Evolutionary conservation across 1,284 basidiomycete genomes (phyloP).

Genomic region (Leccinum variabile): DNA sequence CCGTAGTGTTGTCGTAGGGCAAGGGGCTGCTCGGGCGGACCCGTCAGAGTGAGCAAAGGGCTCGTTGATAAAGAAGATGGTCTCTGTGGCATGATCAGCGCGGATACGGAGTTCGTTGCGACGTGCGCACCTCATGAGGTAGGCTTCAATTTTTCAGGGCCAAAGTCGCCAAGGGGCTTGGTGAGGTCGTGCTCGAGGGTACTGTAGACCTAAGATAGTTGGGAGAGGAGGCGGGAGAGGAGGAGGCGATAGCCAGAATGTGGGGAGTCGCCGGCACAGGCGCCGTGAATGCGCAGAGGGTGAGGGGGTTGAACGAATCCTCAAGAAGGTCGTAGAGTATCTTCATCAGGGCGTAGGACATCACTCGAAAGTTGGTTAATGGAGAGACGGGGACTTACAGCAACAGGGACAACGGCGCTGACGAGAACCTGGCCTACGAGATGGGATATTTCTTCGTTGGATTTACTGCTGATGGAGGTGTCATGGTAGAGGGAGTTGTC

Average conservation of each 20-base stretch:
- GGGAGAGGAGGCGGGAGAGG: slow-evolving; percentile 90
- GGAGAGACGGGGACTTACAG: too few relatives aligned
- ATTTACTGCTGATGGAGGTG: slow-evolving; percentile 66
- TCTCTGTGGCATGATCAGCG: slow-evolving; percentile 87
- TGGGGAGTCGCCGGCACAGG: not conserved
- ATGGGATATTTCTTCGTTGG: slow-evolving; percentile 47
- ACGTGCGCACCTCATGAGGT: slow-evolving; percentile 90
- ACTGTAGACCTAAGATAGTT: slow-evolving; percentile 94
- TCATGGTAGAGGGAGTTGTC: slow-evolving; percentile 40
- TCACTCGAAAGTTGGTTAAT: too few relatives aligned
- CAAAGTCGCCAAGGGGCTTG: slow-evolving; percentile 68
- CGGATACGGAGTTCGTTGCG: slow-evolving; percentile 87
- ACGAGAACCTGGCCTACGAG: slow-evolving; percentile 93
- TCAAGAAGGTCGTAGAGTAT: not conserved
- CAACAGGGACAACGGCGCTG: slow-evolving; percentile 60
- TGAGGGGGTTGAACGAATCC: not conserved
- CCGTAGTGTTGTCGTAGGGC: too few relatives aligned
- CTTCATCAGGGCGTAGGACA: not conserved
- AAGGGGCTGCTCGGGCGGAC: slow-evolving; percentile 21
- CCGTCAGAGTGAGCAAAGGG: slow-evolving; percentile 42
- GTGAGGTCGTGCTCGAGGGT: slow-evolving; percentile 76
- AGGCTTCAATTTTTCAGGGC: slow-evolving; percentile 83
- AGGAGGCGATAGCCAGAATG: slow-evolving; percentile 50
- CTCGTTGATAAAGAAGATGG: slow-evolving; percentile 85
- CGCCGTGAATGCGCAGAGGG: not conserved